phyloP scores from a whole-genome alignment of 345 rosid species.

The Boechera divaricarpa region DNA sequence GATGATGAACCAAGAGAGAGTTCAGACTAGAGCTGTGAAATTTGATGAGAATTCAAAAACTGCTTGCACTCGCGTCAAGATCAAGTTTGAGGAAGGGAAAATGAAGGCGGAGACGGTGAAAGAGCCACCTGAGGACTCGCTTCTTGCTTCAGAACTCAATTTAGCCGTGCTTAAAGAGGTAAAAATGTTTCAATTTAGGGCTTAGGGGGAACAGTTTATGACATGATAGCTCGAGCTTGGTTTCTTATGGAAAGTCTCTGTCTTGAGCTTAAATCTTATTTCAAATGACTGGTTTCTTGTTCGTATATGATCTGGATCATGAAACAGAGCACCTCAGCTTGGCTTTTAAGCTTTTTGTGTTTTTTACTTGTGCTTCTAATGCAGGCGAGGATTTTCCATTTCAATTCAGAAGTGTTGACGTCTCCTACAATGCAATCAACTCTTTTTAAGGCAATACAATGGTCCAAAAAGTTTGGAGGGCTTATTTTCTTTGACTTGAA shows the following conservation, averaged over 20 bases:
- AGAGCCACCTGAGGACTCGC: slow-evolving; percentile 79
- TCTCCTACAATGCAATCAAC: slow-evolving; percentile 63
- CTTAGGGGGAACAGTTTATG: not conserved
- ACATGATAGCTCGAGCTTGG: slow-evolving; percentile 6
- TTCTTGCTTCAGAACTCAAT: slow-evolving; percentile 70
- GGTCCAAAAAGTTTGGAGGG: slow-evolving; percentile 82
- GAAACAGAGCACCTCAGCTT: slow-evolving; percentile 2
- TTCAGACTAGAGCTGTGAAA: slow-evolving; percentile 84
- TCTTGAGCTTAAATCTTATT: slow-evolving; percentile 6
- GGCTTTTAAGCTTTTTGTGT: not conserved
- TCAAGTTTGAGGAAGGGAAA: slow-evolving; percentile 71
- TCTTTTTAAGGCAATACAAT: slow-evolving; percentile 66
- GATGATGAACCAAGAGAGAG: slow-evolving; percentile 85
- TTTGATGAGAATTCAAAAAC: slow-evolving; percentile 64
- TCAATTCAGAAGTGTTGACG: slow-evolving; percentile 71
- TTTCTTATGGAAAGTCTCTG: slow-evolving; percentile 1
- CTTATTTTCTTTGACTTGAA: slow-evolving; percentile 79
- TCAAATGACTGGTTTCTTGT: not conserved
- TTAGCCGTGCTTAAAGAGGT: slow-evolving; percentile 92
- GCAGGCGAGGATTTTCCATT: slow-evolving; percentile 92
- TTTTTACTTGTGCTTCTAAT: slow-evolving; percentile 19
- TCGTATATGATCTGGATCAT: slow-evolving; percentile 1
- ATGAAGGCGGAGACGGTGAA: slow-evolving; percentile 72
- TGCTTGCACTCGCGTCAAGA: slow-evolving; percentile 67
- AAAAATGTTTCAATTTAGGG: not conserved